Evolutionary conservation across 2,329 filamentous ascomycete species (phyloP), one percentile per base, ranked within the genome.

Genomic region (Fusarium sp.): DNA sequence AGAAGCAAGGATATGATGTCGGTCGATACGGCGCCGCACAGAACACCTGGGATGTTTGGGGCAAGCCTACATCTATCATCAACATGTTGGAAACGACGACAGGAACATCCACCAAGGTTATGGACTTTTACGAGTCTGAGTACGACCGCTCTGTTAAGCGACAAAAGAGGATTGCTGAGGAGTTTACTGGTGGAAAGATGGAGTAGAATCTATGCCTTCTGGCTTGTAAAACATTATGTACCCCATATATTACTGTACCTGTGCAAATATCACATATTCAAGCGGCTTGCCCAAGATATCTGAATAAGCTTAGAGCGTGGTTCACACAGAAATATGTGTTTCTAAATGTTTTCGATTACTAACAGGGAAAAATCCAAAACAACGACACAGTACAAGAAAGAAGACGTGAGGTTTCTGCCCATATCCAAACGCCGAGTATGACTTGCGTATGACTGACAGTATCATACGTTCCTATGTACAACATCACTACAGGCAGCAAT

Each of bases 181-280:
- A 88, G 77, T 80, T 89, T 62, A 89, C 87, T 22, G 87, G 87
- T 53, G 87, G 87, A 63, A 88, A 86, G 79, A 83, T 88, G 80
- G 81, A 83, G 59, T 80, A 78, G 34, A 50, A 13, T 31, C 28
- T 44, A 34, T 56, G 22, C 54, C 47, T n/a, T 17, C 49, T 51
- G 60, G 51, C 46, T 59, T 76, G 72, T 75, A 77, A 65, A 75
- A 73, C 60, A 75, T 60, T 39, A 26, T 71, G 66, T 70, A 70
- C 57, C 47, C 14, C 69, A 69, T 75, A 68, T 75, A 75, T 70
- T 58, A 70, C 67, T 67, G 56, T 58, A 68, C 45, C 34, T 42
- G 63, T 62, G 46, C 54, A 63, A 54, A 67, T 60, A 43, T 70
- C 62, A 52, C 45, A 56, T 44, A 26, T 58, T 57, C 11, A 59